Base-by-base conservation (phyloP, 169 alveolate genomes). In the Plasmodium sp. region DNA sequence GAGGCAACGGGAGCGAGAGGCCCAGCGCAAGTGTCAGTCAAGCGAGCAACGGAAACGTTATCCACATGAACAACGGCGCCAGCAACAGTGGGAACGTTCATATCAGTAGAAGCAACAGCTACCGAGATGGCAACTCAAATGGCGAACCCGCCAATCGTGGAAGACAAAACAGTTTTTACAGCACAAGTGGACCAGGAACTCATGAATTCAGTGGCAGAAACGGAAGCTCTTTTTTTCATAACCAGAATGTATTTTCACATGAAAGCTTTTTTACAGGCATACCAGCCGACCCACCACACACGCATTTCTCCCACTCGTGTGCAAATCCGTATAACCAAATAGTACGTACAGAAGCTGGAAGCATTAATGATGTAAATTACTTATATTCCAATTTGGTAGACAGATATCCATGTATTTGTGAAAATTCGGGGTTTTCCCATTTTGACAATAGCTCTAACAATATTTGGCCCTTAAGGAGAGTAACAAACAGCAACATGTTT, bases 401-500 rank as follows among this genome's bases (percentile, higher is more conserved):
- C 16, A 84, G 82, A 67, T 84, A 84, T 67, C 92, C 92, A 18
- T 67, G 67, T 36, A 62, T 84, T 62, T 84, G 92, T 67, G 92
- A 84, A 71, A 84, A 43, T 71, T n/a, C 83, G 16, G 71, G 73
- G 51, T 84, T 84, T 84, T 84, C 92, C 51, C 92, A 84, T 71
- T 84, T 84, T 71, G 92, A 84, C n/a, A 84, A 84, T 84, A 84
- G 43, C 73, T 4, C 92, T 41, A 84, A 39, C 34, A 84, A 84
- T 39, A 84, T 84, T 2, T 84, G 92, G 92, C 92, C 92, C 36
- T 33, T 84, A 84, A 84, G 92, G 71, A 84, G 82, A 72, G 92
- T 84, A 43, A 84, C 83, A 62, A 84, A 84, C 71, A 39, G n/a
- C 58, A 62, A 5, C 74, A 36, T 51, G 9, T 31, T 33, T 27